phyloP scores from a whole-genome alignment of 805 yeast species.

The Hyphopichia homilentoma region DNA sequence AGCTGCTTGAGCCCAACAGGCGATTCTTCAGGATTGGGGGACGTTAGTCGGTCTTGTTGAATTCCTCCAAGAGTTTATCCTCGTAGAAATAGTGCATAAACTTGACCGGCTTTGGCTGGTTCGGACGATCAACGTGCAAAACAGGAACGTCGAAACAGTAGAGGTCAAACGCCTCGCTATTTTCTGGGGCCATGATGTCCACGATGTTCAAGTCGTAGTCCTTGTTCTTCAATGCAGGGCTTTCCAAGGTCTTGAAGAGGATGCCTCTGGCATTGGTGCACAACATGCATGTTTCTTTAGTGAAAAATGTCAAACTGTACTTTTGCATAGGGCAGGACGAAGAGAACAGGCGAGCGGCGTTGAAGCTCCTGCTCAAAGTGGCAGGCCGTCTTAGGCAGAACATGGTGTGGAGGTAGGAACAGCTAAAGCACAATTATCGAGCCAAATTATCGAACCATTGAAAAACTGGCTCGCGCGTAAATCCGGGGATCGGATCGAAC shows the following conservation, averaged over 20 bases:
- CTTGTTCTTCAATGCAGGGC: conserved; percentile 18
- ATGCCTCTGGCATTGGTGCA: conserved; percentile 63
- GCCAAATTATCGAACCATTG: too few species aligned
- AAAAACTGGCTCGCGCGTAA: too few species aligned
- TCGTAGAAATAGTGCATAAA: conserved; percentile 66
- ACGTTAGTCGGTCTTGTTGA: too few species aligned
- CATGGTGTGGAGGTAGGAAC: too few species aligned
- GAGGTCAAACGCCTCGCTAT: conserved; percentile 63
- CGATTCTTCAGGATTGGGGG: too few species aligned
- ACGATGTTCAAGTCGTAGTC: conserved; percentile 36
- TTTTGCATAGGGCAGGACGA: too few species aligned
- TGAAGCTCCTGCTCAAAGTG: too few species aligned
- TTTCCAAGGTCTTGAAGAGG: conserved; percentile 39
- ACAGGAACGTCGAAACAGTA: conserved; percentile 82
- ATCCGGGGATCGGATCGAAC: too few species aligned
- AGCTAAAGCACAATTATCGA: too few species aligned
- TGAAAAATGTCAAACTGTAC: conserved; percentile 50
- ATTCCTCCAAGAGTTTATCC: conserved; percentile 51
- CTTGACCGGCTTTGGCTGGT: conserved; percentile 46
- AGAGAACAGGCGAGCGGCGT: too few species aligned
- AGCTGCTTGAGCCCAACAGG: too few species aligned
- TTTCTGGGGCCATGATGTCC: conserved; percentile 58
- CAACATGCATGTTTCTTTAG: conserved; percentile 65
- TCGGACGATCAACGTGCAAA: conserved; percentile 55
- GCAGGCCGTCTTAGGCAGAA: too few species aligned